Conservation (phyloP, 192 early-diverging fungal genomes). For the Thoreauomyces humboldtii region DNA sequence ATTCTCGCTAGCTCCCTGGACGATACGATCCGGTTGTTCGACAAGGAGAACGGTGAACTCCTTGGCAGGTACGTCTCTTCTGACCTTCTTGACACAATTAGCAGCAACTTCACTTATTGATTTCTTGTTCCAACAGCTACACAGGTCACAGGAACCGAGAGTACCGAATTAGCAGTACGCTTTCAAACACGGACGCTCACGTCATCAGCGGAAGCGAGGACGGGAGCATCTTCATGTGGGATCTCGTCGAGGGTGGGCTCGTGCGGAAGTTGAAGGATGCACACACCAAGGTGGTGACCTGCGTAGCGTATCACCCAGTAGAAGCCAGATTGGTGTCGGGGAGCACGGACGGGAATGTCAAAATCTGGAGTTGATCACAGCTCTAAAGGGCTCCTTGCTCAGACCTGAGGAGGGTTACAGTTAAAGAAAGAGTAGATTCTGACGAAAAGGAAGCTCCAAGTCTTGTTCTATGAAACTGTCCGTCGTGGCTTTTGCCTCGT, state of each 20-base stretch:
- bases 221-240: constrained; percentile 83
- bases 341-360: constrained; percentile 65
- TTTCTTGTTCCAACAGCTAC: constrained; percentile 55
- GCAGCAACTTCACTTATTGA: neutral
- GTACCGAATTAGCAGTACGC: constrained; percentile 72
- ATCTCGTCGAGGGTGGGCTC: constrained; percentile 65
- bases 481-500: too few relatives aligned
- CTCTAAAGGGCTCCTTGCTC: too few relatives aligned
- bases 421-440: too few relatives aligned
- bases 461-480: too few relatives aligned
- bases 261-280: constrained; percentile 40
- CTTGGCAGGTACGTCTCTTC: constrained; percentile 56
- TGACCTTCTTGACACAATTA: neutral
- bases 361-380: too few relatives aligned
- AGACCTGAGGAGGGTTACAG: too few relatives aligned
- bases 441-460: too few relatives aligned
- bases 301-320: constrained; percentile 67
- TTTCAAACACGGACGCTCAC: constrained; percentile 67
- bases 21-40: constrained; percentile 78
- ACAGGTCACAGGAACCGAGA: constrained; percentile 77
- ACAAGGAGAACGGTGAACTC: constrained; percentile 68
- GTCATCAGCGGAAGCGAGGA: constrained; percentile 90
- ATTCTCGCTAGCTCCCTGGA: constrained; percentile 76
- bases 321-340: constrained; percentile 61
- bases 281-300: constrained; percentile 63